A percentile compares a stretch with the other conserved stretches of the same genome.
These are phyloP conservation scores for Solanum verrucosum DNA, from an alignment of 257 asterid genomes.

Conservation along the genomic window DNA sequence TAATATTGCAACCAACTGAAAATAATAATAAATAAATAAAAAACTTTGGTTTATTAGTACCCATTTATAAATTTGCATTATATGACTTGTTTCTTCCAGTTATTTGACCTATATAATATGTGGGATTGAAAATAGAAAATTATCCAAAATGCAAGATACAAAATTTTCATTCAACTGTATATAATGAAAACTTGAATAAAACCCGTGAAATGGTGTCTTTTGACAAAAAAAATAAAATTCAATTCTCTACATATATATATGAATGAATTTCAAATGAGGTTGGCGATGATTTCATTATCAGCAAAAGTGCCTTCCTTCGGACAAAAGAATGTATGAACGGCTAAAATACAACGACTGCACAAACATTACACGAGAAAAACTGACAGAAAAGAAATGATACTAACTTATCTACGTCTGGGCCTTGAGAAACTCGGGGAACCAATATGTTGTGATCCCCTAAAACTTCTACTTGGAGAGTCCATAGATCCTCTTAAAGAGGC, in stretches of 20 bases:
- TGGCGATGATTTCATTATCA: neutral
- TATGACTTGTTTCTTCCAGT: neutral
- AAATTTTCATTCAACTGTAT: neutral
- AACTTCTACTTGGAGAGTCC: slow-evolving; percentile 50
- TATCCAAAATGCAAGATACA: neutral
- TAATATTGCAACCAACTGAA: neutral
- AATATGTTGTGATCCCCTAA: slow-evolving; percentile 41
- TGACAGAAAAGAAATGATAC: neutral
- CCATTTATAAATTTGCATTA: neutral
- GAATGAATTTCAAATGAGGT: neutral
- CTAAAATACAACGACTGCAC: neutral
- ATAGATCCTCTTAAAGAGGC: slow-evolving; percentile 62
- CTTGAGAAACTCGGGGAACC: slow-evolving; percentile 83
- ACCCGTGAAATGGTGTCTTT: neutral
- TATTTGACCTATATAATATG: neutral
- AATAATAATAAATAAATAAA: neutral
- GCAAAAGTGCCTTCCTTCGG: neutral
- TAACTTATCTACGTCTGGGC: slow-evolving; percentile 67
- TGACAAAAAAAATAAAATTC: too few relatives aligned
- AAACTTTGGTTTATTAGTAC: neutral
- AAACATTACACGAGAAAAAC: neutral
- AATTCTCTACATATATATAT: neutral
- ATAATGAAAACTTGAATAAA: neutral
- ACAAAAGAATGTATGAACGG: neutral
- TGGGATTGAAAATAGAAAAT: neutral